These are phyloP conservation scores for Apophysomyces ossiformis DNA, from an alignment of 371 early-diverging fungal species.

Conservation along the genomic window DNA sequence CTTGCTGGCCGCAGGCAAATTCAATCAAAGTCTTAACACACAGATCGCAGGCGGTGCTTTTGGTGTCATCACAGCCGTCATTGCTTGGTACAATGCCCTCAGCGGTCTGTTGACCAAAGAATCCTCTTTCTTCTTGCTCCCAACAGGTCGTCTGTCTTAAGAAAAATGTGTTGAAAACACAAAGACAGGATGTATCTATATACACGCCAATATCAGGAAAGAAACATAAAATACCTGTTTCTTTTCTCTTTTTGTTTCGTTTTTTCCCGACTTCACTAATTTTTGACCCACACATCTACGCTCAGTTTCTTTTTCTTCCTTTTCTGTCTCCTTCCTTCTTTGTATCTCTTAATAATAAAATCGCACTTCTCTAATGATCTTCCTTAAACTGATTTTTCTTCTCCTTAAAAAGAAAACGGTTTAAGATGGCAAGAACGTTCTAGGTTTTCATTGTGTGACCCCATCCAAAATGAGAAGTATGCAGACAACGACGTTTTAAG, in stretches of 20 bases:
- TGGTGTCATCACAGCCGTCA: conserved; percentile 61
- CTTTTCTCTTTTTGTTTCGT: not conserved
- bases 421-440: no score
- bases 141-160: conserved; percentile 37
- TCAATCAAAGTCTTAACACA: conserved; percentile 16
- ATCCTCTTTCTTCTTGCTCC: conserved; percentile 55
- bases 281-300: no score
- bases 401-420: no score
- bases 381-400: no score
- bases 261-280: not conserved
- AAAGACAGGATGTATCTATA: no score
- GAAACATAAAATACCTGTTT: not conserved
- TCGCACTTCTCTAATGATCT: no score
- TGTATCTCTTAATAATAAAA: no score
- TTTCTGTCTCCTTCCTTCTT: not conserved
- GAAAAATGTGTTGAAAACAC: no score
- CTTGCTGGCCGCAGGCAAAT: conserved; percentile 45
- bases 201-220: no score
- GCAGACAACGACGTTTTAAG: no score
- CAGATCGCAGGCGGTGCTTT: conserved; percentile 57
- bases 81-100: conserved; percentile 70
- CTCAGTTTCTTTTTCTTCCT: conserved; percentile 1
- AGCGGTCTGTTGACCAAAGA: conserved; percentile 52
- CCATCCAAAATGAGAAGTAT: no score
- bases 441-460: no score